Evolutionary conservation across 176 grass and related monocot species (phyloP), one percentile per base, ranked within the genome.

Genomic region (Zizania latifolia): DNA sequence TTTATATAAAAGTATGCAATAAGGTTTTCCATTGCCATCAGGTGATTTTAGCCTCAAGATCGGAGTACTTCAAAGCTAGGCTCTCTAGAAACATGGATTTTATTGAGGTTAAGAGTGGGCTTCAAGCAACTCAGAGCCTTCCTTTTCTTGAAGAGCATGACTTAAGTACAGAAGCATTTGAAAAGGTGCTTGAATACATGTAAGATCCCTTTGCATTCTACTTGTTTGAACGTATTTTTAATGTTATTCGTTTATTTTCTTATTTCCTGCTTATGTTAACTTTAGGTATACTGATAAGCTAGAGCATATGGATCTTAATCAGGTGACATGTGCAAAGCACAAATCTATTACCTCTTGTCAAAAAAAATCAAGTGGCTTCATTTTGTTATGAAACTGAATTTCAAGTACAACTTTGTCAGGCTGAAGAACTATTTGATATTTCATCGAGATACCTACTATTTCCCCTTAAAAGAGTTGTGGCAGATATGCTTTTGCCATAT

Each of bases 111-210:
- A 82, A 66, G 57, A 78, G 58, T 87, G 66, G 61, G 53, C 43
- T 68, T 29, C 41, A 38, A 26, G 50, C 61, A 65, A 35, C 80
- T 85, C 59, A 67, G 13, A 65, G 65, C 8, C 51, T 98, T 87
- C 88, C 86, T 37, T 75, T 83, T 89, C 81, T 98, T 84, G 88
- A 98, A 73, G 94, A 93, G 73, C 86, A 88, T 85, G 94, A 94
- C 72, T 70, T 98, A 72, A 94, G 88, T 74, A 75, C 78, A n/a
- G 86, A 98, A 76, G 83, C 94, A 65, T 98, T 98, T 83, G 84
- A 98, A 70, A 98, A 92, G 56, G 92, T 94, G 86, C 84, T 98
- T 56, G 94, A 98, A 72, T 98, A 98, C 81, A 98, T 98, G 91
- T 98, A 92, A 87, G 89, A 63, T 81, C 24, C 12, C 0, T 59